Base-by-base conservation (phyloP, 2,329 filamentous ascomycete species). In the Lanzia echinophila region DNA sequence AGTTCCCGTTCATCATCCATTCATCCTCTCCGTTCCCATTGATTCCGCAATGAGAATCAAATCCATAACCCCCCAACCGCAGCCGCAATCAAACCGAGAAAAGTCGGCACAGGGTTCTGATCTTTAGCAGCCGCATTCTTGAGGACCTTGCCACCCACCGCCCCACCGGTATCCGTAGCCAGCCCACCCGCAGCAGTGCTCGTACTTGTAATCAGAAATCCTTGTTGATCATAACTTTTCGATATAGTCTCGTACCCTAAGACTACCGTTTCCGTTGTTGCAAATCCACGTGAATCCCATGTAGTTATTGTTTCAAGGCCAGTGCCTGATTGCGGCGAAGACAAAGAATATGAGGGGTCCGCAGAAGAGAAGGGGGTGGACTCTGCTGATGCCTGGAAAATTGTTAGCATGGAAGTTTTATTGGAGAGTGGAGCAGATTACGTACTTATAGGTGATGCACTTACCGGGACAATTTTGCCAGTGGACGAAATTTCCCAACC, bases 401-500 rank as follows among this genome's bases (percentile, higher is more conserved):
- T 15, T 17, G 61, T 65, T 49, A 67, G 63, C 68, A 42, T 24
- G 50, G 10, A 39, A 19, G n/a, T 17, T 17, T 6, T 15, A 10
- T 12, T n/a, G 22, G 33, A 38, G 15, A 32, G 22, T 10, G 47
- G 67, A 47, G 44, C 65, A 56, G 32, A 65, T 39, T 45, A 62
- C 82, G 79, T 81, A 84, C 81, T 81, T 74, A 83, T 79, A 74
- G 78, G 76, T 65, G 81, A 82, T 73, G 82, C 81, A 71, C 78
- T 81, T 61, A 83, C 79, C 67, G 87, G 87, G 66, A 90, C 77
- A 64, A 94, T 83, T 75, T 91, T 92, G 67, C 89, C 88, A 62
- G 83, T 80, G 58, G 83, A 76, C 48, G 84, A 88, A 72, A 94
- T 88, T 57, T 84, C 79, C 89, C 89, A 96, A 56, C 88, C 89